A percentile compares a stretch with the other conserved stretches of the same genome.
These are phyloP conservation scores for Trichoderma atroviride DNA, from an alignment of 2,329 filamentous ascomycete genomes.

Conservation along the genomic window DNA sequence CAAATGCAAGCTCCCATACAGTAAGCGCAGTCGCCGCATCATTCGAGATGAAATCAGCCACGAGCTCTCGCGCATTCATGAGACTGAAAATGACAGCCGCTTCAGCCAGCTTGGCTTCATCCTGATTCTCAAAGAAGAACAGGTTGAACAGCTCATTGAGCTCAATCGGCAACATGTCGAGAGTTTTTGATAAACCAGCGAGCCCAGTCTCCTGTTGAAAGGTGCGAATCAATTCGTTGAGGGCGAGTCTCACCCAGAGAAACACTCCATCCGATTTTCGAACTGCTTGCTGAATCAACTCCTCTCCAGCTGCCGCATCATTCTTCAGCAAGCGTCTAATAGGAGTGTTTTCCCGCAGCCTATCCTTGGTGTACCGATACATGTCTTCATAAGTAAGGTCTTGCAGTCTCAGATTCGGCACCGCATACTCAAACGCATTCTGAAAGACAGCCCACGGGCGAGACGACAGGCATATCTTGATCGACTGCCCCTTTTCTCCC, in stretches of 20 bases:
- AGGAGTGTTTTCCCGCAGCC: constrained; percentile 27
- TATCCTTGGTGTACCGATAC: constrained; percentile 33
- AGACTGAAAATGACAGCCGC: constrained; percentile 37
- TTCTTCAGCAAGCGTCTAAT: constrained; percentile 28
- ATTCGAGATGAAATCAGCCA: constrained; percentile 39
- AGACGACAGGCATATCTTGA: constrained; percentile 42
- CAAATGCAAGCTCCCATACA: constrained; percentile 41
- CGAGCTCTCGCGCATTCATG: constrained; percentile 37
- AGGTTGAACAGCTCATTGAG: constrained; percentile 38
- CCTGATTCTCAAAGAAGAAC: constrained; percentile 37
- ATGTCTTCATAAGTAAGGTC: constrained; percentile 36
- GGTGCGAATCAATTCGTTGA: constrained; percentile 35
- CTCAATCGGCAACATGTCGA: constrained; percentile 33
- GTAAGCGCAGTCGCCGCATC: constrained; percentile 38
- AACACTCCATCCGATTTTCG: constrained; percentile 39
- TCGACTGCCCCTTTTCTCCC: constrained; percentile 22
- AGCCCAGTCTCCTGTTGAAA: constrained; percentile 21
- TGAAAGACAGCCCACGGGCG: constrained; percentile 38
- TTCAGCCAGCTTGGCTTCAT: constrained; percentile 26
- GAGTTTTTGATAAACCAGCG: constrained; percentile 2
- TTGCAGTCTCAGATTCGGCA: constrained; percentile 36
- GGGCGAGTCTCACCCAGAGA: constrained; percentile 40
- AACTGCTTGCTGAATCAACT: constrained; percentile 30
- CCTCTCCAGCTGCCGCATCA: constrained; percentile 1
- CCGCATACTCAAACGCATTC: constrained; percentile 32